Base-by-base conservation (phyloP, 805 yeast genomes). In the Hanseniaspora taiwanica region DNA sequence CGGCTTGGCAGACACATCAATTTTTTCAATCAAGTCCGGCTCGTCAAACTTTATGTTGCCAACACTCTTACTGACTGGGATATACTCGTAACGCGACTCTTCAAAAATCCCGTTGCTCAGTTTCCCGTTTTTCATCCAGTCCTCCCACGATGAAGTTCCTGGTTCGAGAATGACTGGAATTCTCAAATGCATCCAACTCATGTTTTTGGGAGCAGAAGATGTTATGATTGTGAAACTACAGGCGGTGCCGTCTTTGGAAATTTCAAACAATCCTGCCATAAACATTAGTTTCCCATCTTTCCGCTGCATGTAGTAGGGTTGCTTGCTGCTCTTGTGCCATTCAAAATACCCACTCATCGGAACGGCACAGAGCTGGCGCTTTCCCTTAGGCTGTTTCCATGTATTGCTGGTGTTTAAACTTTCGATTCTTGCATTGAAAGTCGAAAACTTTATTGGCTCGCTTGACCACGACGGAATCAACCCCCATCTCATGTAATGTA, bases 281-380 rank as follows among this genome's bases (percentile, higher is more conserved):
- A 71, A 82, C 57, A 81, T 59, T 33, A 86, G 47, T 6, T 71
- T 61, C 0, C 60, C 57, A 42, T 70, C 73, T 33, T 65, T 67
- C 24, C 80, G 65, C 25, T 66, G 71, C 14, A 86, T 66, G 51
- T 63, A 87, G 53, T 78, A 74, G 0, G 96, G 96, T 0, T 56
- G 55, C 51, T 75, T 79, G 8, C 62, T 58, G 40, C 53, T 61
- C 2, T 53, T 45, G 14, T 51, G 47, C 96, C 96, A 87, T 58
- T 87, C 96, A 52, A 73, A 87, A 56, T 87, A 87, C 0, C 96
- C 96, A 50, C 73, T 71, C 31, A 82, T 69, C 0, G 94, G 89
- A 0, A 85, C 73, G 1, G 79, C 76, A 54, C 95, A 86, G 29
- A 95, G 62, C 4, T 63, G 61, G 7, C 59, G 58, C 19, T 66